These are phyloP conservation scores for Camelina neglecta DNA, from an alignment of 345 rosid species.

Conservation along the genomic window DNA sequence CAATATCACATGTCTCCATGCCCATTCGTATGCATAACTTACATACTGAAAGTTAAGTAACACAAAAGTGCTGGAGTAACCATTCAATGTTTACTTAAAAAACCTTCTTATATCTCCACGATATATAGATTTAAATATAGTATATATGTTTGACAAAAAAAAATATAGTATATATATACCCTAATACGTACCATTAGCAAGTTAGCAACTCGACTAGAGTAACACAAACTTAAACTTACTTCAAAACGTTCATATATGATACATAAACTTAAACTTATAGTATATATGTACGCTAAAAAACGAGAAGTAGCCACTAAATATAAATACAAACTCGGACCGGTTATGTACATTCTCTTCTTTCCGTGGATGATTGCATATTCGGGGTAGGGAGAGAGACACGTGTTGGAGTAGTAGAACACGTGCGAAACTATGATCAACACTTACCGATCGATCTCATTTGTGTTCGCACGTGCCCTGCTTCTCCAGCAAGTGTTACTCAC, in stretches of 20 bases:
- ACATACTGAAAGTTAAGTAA: background rate
- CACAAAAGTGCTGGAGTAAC: background rate
- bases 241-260: background rate
- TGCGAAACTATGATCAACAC: constrained; percentile 51
- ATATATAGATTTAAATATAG: too few species aligned
- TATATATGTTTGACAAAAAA: too few species aligned
- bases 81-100: background rate
- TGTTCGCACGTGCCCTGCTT: constrained; percentile 99
- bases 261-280: background rate
- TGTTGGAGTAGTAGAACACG: constrained; percentile 99
- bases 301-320: background rate
- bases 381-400: constrained; percentile 57
- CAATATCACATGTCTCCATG: background rate
- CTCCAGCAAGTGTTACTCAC: constrained; percentile 91
- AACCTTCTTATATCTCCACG: background rate
- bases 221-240: background rate
- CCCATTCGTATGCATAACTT: background rate
- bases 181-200: too few species aligned
- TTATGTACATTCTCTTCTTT: background rate
- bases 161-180: too few species aligned
- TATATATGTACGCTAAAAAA: too few species aligned
- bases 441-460: constrained; percentile 16
- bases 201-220: background rate
- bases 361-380: constrained; percentile 6
- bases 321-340: background rate